A percentile compares a stretch with the other conserved stretches of the same genome.
Conservation (phyloP, 345 rosid species). For the Hibiscus mutabilis region DNA sequence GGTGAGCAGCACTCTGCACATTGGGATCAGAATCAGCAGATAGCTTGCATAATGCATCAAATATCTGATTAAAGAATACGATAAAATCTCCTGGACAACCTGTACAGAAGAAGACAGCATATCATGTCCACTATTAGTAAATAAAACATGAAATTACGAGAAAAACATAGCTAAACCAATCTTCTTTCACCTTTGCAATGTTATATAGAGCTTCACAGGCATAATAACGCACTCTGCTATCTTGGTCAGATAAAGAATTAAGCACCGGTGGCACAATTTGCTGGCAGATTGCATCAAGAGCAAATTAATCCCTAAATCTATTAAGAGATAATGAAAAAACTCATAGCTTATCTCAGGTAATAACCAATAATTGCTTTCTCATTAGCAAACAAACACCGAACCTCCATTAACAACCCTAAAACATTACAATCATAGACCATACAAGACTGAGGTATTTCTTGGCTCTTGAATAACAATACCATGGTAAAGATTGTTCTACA, state of each 20-base stretch:
- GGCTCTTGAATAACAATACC: not conserved
- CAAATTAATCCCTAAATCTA: slow-evolving; percentile 5
- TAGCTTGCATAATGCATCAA: slow-evolving; percentile 96
- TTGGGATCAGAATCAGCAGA: slow-evolving; percentile 95
- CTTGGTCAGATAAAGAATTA: slow-evolving; percentile 82
- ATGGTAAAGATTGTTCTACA: not conserved
- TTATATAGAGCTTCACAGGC: slow-evolving; percentile 99
- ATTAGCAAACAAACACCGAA: not conserved
- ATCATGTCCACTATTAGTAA: slow-evolving; percentile 5
- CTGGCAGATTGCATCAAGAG: slow-evolving; percentile 38
- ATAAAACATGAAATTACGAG: not conserved
- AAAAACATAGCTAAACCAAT: not conserved
- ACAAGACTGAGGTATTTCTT: not conserved
- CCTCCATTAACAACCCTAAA: not conserved
- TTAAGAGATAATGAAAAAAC: not conserved
- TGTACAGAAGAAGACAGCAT: slow-evolving; percentile 28
- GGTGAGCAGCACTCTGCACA: slow-evolving; percentile 99
- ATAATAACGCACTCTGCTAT: slow-evolving; percentile 94
- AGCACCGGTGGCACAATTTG: slow-evolving; percentile 99
- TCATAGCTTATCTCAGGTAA: not conserved
- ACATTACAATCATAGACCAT: not conserved
- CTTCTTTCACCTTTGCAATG: slow-evolving; percentile 74
- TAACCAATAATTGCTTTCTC: not conserved
- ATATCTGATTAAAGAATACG: slow-evolving; percentile 84
- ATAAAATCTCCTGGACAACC: slow-evolving; percentile 98